These are phyloP conservation scores for Plantago ovata DNA, from an alignment of 257 asterid genomes.

Conservation along the genomic window DNA sequence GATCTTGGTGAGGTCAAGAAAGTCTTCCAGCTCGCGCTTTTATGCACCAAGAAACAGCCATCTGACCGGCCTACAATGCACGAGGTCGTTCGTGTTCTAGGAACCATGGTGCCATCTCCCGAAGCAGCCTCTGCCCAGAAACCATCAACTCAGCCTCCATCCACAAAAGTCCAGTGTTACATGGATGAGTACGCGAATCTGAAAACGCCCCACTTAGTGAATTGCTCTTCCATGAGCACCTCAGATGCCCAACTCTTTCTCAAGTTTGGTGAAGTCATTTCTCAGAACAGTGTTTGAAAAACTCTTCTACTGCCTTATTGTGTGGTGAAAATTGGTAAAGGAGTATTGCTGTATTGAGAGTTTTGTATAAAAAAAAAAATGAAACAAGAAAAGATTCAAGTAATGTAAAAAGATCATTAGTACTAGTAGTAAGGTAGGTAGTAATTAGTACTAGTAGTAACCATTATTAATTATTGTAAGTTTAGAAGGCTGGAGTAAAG, in stretches of 20 bases:
- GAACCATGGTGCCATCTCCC: slow-evolving; percentile 37
- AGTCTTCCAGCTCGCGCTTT: slow-evolving; percentile 87
- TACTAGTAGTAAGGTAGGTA: background rate
- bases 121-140: slow-evolving; percentile 27
- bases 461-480: slow-evolving; percentile 11
- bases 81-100: slow-evolving; percentile 77
- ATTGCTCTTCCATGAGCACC: slow-evolving; percentile 70
- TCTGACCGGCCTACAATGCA: slow-evolving; percentile 90
- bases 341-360: background rate
- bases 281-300: slow-evolving; percentile 19
- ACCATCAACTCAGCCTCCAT: slow-evolving; percentile 26
- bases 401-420: slow-evolving; percentile 7
- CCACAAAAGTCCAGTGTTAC: slow-evolving; percentile 59
- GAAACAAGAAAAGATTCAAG: background rate
- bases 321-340: background rate
- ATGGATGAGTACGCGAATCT: slow-evolving; percentile 84
- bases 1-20: slow-evolving; percentile 88
- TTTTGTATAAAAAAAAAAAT: slow-evolving; percentile 2
- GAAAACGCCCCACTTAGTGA: slow-evolving; percentile 77
- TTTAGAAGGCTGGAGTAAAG: slow-evolving; percentile 2
- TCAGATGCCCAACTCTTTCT: slow-evolving; percentile 16
- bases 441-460: no score
- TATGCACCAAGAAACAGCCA: slow-evolving; percentile 84
- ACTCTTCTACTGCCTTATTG: background rate
- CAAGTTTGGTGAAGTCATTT: slow-evolving; percentile 20